Evolutionary conservation across 2,329 filamentous ascomycete genomes (phyloP).

Genomic region (Fusarium chuoi): DNA sequence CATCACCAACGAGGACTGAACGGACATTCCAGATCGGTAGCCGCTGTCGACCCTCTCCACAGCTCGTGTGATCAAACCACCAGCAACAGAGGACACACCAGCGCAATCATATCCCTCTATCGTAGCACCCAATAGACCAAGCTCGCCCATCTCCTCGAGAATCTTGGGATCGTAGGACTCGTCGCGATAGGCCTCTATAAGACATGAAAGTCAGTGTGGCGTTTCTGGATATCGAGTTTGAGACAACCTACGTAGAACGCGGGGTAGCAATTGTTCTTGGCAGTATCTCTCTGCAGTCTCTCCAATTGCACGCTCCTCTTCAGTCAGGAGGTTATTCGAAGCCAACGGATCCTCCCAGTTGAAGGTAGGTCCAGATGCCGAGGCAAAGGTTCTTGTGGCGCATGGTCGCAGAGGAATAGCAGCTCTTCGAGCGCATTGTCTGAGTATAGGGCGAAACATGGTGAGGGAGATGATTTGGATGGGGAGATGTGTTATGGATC

Average conservation of each 20-base stretch:
- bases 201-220: slow-evolving; percentile 11
- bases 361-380: slow-evolving; percentile 61
- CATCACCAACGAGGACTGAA: slow-evolving; percentile 94
- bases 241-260: slow-evolving; percentile 76
- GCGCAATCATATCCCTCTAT: slow-evolving; percentile 91
- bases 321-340: slow-evolving; percentile 79
- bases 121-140: slow-evolving; percentile 87
- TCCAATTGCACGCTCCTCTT: slow-evolving; percentile 89
- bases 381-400: slow-evolving; percentile 50
- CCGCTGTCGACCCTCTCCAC: slow-evolving; percentile 92
- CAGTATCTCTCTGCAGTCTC: slow-evolving; percentile 95
- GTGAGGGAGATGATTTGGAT: background rate
- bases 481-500: background rate
- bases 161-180: slow-evolving; percentile 89
- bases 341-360: slow-evolving; percentile 93
- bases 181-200: slow-evolving; percentile 80
- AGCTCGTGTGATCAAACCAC: slow-evolving; percentile 89
- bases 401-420: slow-evolving; percentile 39
- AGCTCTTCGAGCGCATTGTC: slow-evolving; percentile 43
- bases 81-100: slow-evolving; percentile 86
- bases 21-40: slow-evolving; percentile 92
- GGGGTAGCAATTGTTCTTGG: slow-evolving; percentile 86
- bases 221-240: background rate
- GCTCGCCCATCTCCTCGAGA: slow-evolving; percentile 89
- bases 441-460: slow-evolving; percentile 49